A percentile compares a stretch with the other conserved stretches of the same genome.
Conservation (phyloP, 2,329 filamentous ascomycete genomes). For the Pezicula radicicola region DNA sequence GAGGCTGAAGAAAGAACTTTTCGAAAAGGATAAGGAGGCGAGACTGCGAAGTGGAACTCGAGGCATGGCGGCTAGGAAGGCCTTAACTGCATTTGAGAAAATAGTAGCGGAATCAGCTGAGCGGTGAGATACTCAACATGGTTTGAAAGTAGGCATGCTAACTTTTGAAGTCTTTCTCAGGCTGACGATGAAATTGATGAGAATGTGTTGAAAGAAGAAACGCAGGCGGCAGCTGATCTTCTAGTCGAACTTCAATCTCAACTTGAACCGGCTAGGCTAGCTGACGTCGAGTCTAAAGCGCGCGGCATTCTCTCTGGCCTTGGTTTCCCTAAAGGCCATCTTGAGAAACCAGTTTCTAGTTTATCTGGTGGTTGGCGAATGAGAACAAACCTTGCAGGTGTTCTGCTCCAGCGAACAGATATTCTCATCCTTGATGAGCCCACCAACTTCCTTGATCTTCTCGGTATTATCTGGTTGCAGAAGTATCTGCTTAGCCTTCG, state of each 20-base stretch:
- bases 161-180: slow-evolving; percentile 39
- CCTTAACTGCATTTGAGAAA: slow-evolving; percentile 66
- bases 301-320: slow-evolving; percentile 65
- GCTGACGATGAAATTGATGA: slow-evolving; percentile 53
- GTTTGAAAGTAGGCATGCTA: background rate
- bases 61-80: slow-evolving; percentile 73
- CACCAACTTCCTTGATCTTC: slow-evolving; percentile 80
- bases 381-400: slow-evolving; percentile 62
- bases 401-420: slow-evolving; percentile 70
- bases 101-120: slow-evolving; percentile 50
- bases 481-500: slow-evolving; percentile 60
- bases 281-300: slow-evolving; percentile 63
- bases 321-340: slow-evolving; percentile 63
- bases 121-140: slow-evolving; percentile 19
- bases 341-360: slow-evolving; percentile 57
- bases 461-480: slow-evolving; percentile 84
- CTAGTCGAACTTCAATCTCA: slow-evolving; percentile 66
- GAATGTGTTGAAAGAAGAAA: slow-evolving; percentile 59
- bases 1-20: slow-evolving; percentile 59
- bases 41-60: slow-evolving; percentile 70
- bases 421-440: slow-evolving; percentile 83
- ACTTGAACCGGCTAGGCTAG: slow-evolving; percentile 62
- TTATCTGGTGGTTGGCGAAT: slow-evolving; percentile 79
- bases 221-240: slow-evolving; percentile 65
- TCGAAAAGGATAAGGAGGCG: slow-evolving; percentile 71